Base-by-base conservation (phyloP, 345 rosid genomes). In the Populus pruinosa region DNA sequence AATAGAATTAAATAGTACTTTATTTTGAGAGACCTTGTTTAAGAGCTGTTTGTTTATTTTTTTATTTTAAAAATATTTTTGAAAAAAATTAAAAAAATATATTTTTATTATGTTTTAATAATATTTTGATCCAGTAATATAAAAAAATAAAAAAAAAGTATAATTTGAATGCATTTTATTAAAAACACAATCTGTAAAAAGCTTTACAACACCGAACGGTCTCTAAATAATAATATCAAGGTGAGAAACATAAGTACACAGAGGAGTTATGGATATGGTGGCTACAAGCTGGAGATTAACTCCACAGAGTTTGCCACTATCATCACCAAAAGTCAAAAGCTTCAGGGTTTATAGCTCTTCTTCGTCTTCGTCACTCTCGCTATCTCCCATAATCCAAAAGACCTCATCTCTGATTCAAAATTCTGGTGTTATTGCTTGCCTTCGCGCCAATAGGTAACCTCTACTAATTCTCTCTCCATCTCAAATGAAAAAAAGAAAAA, bases 381-480 rank as follows among this genome's bases (percentile, higher is more conserved):
- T 55, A 9, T 74, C 83, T 74, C 70, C 78, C 2, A 70, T 21
- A 20, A 67, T 55, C 70, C 78, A 21, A 18, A 47, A 31, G 0
- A 84, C 89, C 64, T 69, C 85, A 43, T 77, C 87, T 47, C 47
- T 55, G 61, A 87, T 87, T 63, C 84, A 82, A 36, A 77, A 69
- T 68, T 82, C 89, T 25, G 89, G 89, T 71, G 76, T 89, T 74
- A 87, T 89, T 72, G 89, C 92, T 50, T 87, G 92, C 85, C 92
- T 89, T 76, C 90, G 89, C 64, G 86, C 87, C 76, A 74, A 71
- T 67, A 78, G 79, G 78, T 77, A 63, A 27, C 44, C 13, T 23
- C 35, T 44, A 44, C 44, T 49, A 41, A 20, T 8, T 77, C 13
- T 73, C 21, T 59, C 9, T 18, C 27, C 27, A 2, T 13, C 14